A percentile compares a stretch with the other conserved stretches of the same genome.
phyloP scores from a whole-genome alignment of 768 basidiomycete species.

The Phlebiopsis gigantea region DNA sequence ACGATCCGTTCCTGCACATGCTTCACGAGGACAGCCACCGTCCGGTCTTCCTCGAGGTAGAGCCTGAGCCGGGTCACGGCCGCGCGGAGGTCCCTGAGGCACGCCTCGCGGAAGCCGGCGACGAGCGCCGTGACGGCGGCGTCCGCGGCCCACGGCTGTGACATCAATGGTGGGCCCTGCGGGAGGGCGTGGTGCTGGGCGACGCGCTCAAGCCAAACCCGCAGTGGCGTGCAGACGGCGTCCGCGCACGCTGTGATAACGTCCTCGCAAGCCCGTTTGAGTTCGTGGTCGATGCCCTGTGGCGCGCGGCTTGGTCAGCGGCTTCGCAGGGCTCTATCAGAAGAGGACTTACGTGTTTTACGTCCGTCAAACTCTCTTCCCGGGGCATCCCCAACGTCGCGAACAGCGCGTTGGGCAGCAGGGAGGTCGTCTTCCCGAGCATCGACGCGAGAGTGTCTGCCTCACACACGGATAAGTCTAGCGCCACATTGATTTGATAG shows the following conservation, averaged over 20 bases:
- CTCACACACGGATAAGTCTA: not conserved
- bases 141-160: conserved; percentile 48
- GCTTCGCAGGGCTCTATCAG: not conserved
- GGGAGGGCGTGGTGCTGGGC: conserved; percentile 2
- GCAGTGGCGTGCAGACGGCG: conserved; percentile 54
- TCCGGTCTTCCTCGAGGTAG: conserved; percentile 79
- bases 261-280: conserved; percentile 82
- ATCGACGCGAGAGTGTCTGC: conserved; percentile 54
- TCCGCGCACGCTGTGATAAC: conserved; percentile 63
- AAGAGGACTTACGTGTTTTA: conserved; percentile 54
- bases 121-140: conserved; percentile 27
- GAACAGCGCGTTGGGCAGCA: conserved; percentile 63
- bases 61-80: conserved; percentile 56
- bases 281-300: conserved; percentile 82
- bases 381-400: conserved; percentile 63
- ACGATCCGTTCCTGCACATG: conserved; percentile 73
- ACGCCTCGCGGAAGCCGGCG: conserved; percentile 10
- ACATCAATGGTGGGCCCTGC: conserved; percentile 22
- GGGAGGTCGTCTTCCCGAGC: conserved; percentile 52
- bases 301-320: not conserved
- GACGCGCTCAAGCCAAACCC: conserved; percentile 56
- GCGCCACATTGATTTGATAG: conserved; percentile 4
- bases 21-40: conserved; percentile 70
- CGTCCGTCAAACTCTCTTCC: conserved; percentile 61
- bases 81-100: conserved; percentile 47